Base-by-base conservation (phyloP, 2,329 filamentous ascomycete species). In the Phialophora chinensis region DNA sequence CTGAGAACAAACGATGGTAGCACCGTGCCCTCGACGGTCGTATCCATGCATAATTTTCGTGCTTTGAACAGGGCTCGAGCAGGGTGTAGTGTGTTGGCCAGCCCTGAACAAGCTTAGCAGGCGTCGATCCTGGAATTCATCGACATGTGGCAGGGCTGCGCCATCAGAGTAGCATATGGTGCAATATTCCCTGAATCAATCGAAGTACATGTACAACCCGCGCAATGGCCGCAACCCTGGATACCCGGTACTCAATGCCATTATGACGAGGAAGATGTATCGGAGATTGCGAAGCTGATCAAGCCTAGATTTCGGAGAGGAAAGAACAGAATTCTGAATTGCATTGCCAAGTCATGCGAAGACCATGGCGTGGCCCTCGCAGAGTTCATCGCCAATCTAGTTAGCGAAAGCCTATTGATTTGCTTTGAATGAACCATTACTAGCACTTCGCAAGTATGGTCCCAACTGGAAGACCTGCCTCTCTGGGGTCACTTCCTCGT, bases 401-500 rank as follows among this genome's bases (percentile, higher is more conserved):
- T 31, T n/a, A 23, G 17, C 29, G n/a, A 50, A n/a, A 23, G n/a
- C 20, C 57, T 60, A 60, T 52, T 60, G 54, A 60, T 29, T 35
- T 3, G 57, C 57, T 49, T 60, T 60, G 42, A n/a, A 38, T 23
- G 44, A 44, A 29, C 67, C 62, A 47, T 66, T 62, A 50, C 66
- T 71, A 12, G 64, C 49, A 61, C 70, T 75, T 50, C 74, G 65
- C 55, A 79, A 68, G 11, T 68, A 68, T 14, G 78, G 77, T 69
- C 83, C 78, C 7, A 82, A 70, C 0, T 81, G 80, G 66, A 83
- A 83, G 1, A 77, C 74, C 59, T 80, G 77, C 5, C 75, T 76
- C 53, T 81, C 80, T 12, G 74, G 70, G 5, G 61, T 73, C 23
- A 83, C 76, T 50, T 75, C 77, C 2, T 74, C 73, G 67, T 80